A percentile compares a stretch with the other conserved stretches of the same genome.
These are phyloP conservation scores for Phytophthora citricola DNA, from an alignment of 352 stramenopile genomes.

Conservation along the genomic window DNA sequence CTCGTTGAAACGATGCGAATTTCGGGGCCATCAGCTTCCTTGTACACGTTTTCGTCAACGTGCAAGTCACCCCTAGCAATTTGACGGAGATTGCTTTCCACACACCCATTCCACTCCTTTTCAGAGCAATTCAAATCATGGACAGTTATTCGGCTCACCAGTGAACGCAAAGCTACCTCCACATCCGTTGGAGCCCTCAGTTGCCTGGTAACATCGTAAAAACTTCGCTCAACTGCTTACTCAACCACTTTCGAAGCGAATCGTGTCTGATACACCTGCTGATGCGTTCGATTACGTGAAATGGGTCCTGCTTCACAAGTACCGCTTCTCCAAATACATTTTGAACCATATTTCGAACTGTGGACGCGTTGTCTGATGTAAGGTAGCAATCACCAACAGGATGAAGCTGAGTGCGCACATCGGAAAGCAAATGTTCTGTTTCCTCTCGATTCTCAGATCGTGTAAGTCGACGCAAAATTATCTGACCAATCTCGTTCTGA, in stretches of 20 bases:
- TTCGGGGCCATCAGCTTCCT: not conserved
- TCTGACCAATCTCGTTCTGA: not conserved
- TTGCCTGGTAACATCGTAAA: conserved; percentile 7
- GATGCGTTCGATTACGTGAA: conserved; percentile 9
- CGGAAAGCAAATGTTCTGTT: not conserved
- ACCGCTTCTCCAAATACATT: conserved; percentile 5
- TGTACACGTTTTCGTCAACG: conserved; percentile 4
- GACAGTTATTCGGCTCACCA: not conserved
- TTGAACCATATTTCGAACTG: conserved; percentile 1
- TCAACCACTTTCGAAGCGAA: not conserved
- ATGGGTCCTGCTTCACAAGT: conserved; percentile 8
- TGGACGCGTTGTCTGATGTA: conserved; percentile 3
- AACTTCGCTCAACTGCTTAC: not conserved
- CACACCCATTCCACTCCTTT: not conserved
- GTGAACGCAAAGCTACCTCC: not conserved
- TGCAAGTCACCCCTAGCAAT: conserved; percentile 6
- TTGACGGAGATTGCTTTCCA: conserved; percentile 6
- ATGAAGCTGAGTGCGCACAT: not conserved
- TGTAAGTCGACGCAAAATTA: not conserved
- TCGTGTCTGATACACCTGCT: conserved; percentile 3
- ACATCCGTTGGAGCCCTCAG: not conserved
- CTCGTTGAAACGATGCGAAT: conserved; percentile 4
- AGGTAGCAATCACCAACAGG: conserved; percentile 1
- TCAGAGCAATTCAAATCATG: conserved; percentile 1
- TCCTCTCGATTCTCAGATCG: not conserved